A percentile compares a stretch with the other conserved stretches of the same genome.
Evolutionary conservation across 2,329 filamentous ascomycete species (phyloP).

Genomic region (Emmonsiellopsis sp.): DNA sequence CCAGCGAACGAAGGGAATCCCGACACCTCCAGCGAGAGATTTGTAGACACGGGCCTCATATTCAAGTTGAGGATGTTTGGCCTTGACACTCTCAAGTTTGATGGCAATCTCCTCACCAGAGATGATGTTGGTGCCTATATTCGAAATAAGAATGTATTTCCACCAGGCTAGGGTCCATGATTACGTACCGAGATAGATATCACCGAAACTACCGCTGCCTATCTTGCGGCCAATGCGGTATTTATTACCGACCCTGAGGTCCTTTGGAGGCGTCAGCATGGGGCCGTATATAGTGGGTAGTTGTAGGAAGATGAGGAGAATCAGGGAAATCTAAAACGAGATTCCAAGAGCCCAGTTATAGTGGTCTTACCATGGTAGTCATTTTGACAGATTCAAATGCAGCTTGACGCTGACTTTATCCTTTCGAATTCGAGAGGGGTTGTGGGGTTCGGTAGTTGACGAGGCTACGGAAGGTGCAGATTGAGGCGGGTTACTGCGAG

Average conservation of each 20-base stretch:
- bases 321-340: background rate
- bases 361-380: constrained; percentile 53
- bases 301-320: too few relatives aligned
- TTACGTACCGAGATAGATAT: constrained; percentile 78
- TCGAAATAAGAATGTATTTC: constrained; percentile 2
- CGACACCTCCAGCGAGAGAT: constrained; percentile 86
- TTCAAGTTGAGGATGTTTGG: constrained; percentile 97
- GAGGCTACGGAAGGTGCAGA: background rate
- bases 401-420: constrained; percentile 6
- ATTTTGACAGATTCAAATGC: constrained; percentile 37
- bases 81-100: constrained; percentile 98
- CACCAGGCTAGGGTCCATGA: constrained; percentile 12
- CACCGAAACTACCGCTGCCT: constrained; percentile 92
- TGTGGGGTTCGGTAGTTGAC: background rate
- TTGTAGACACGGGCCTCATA: constrained; percentile 92
- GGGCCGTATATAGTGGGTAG: background rate
- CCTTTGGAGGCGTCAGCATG: constrained; percentile 45
- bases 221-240: constrained; percentile 99
- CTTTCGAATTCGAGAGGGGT: background rate
- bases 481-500: too few relatives aligned
- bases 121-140: constrained; percentile 90
- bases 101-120: constrained; percentile 99
- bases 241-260: constrained; percentile 98
- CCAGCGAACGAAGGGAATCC: constrained; percentile 98
- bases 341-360: background rate